phyloP scores from a whole-genome alignment of 306 rosid genomes.

The Ziziphus jujuba region DNA sequence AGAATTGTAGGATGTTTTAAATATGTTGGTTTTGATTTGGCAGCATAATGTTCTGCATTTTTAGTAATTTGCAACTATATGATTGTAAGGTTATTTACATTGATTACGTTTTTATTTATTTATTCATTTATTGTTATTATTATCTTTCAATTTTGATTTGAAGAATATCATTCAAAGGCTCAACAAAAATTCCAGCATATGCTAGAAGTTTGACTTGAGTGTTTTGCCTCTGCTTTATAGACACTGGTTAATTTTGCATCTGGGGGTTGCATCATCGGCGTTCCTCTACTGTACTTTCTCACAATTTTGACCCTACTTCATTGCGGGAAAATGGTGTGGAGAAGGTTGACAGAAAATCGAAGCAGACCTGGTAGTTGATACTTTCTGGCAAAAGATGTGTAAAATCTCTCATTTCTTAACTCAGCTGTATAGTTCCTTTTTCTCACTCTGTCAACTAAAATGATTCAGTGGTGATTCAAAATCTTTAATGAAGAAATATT shows the following conservation, averaged over 20 bases:
- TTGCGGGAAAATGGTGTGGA: conserved; percentile 89
- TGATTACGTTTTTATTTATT: too few species aligned
- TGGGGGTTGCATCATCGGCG: conserved; percentile 77
- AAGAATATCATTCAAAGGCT: background rate
- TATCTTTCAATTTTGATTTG: too few species aligned
- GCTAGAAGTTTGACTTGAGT: conserved; percentile 19
- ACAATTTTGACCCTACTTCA: conserved; percentile 56
- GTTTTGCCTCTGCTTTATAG: conserved; percentile 44
- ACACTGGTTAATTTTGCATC: conserved; percentile 80
- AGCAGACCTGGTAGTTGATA: conserved; percentile 36
- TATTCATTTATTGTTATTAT: background rate
- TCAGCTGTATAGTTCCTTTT: background rate
- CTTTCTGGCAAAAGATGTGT: conserved; percentile 18
- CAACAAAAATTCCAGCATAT: background rate
- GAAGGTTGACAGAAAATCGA: conserved; percentile 62
- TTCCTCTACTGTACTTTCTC: conserved; percentile 70
- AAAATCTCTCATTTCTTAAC: background rate
- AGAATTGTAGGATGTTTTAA: background rate
- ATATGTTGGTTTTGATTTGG: background rate
- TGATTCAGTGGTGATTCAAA: background rate
- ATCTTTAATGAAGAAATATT: background rate
- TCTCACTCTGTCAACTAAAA: background rate
- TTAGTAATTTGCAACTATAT: background rate
- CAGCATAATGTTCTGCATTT: background rate
- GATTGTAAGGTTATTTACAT: background rate